Evolutionary conservation across 192 early-diverging fungal genomes (phyloP), one percentile per base, ranked within the genome.

Genomic region (Haplosporangium gracile): DNA sequence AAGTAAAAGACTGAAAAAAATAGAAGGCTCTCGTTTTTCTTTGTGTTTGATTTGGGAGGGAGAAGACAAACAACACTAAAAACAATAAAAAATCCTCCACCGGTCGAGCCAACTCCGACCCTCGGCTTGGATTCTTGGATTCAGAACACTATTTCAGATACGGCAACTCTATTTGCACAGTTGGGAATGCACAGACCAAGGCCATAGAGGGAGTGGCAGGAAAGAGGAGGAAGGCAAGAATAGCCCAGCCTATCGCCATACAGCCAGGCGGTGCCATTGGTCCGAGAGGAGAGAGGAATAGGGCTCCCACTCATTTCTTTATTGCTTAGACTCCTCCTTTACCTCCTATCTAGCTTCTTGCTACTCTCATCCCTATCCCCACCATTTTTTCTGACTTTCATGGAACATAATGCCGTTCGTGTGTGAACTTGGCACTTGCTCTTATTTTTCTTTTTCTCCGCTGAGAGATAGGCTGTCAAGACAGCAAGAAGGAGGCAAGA

Each of bases 111-210:
- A 65, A 65, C 60, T 65, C 60, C 60, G 60, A 29, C 60, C 0
- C 60, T 32, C 24, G n/a, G 57, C 57, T 26, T 26, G 7, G n/a
- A n/a, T 45, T 45, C 57, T 26, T 26, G 7, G n/a, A n/a, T 45
- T 45, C 43, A 65, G 29, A 53, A 53, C 51, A 20, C 51, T 65
- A 32, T 65, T 32, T 65, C 7, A 29, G 60, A 65, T 65, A 65
- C 60, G 26, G 29, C 11, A 65, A 65, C 60, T 65, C 60, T 65
- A 65, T 65, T 65, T 65, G 60, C 26, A 26, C 32, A 32, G 26
- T 26, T 65, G n/a, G 60, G 60, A 10, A 65, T 65, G 60, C 60
- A 65, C 60, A 65, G 60, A 65, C 60, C 60, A 65, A 65, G n/a
- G 26, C 7, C 13, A 65, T 15, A n/a, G 70, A 42, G 22, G 18